phyloP scores from a whole-genome alignment of 805 yeast genomes.

The Lachancea waltii region DNA sequence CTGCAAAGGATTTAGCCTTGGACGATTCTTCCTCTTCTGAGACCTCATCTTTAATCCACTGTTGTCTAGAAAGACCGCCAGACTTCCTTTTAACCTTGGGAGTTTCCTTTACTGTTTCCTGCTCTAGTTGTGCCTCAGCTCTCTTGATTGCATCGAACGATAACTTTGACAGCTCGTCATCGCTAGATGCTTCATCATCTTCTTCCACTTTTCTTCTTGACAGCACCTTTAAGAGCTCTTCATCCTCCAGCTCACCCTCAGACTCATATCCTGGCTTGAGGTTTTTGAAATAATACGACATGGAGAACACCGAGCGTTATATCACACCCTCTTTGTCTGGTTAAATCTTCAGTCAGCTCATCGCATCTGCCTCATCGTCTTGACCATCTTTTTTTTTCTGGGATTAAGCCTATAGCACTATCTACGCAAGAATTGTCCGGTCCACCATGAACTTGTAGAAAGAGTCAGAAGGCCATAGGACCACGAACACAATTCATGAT shows the following conservation, averaged over 20 bases:
- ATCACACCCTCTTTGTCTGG: too few relatives aligned
- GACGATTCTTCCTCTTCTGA: background rate
- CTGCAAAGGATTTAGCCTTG: slow-evolving; percentile 9
- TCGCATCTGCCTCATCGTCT: background rate
- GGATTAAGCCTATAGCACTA: background rate
- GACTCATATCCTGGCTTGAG: slow-evolving; percentile 24
- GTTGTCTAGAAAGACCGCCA: slow-evolving; percentile 9
- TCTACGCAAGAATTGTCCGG: background rate
- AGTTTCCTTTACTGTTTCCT: slow-evolving; percentile 20
- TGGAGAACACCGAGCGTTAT: slow-evolving; percentile 2
- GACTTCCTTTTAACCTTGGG: slow-evolving; percentile 3
- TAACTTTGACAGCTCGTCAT: slow-evolving; percentile 45
- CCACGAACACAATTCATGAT: too few relatives aligned
- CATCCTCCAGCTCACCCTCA: slow-evolving; percentile 31
- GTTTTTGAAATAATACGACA: slow-evolving; percentile 32
- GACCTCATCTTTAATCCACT: slow-evolving; percentile 3
- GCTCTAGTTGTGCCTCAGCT: slow-evolving; percentile 43
- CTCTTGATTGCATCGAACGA: slow-evolving; percentile 60
- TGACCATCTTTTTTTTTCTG: background rate
- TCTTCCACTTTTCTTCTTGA: background rate
- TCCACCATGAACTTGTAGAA: too few relatives aligned
- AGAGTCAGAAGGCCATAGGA: too few relatives aligned
- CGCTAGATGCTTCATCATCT: slow-evolving; percentile 24
- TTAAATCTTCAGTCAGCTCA: background rate
- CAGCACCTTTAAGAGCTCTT: slow-evolving; percentile 33